phyloP scores from a whole-genome alignment of 345 rosid genomes.

The Euphorbia pulcherrima region DNA sequence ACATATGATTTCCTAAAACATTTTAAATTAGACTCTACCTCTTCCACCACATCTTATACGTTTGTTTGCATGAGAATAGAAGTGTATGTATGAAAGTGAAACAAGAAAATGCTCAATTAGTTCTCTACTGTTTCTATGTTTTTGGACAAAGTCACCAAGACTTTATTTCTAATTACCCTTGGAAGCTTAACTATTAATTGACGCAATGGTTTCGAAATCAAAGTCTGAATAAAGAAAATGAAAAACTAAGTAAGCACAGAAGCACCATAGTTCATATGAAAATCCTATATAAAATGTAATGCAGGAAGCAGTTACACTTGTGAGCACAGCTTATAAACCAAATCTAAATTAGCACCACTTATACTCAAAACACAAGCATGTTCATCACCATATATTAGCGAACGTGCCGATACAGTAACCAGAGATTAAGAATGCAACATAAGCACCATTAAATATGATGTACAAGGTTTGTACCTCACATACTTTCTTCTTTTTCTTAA shows the following conservation, averaged over 20 bases:
- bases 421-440: constrained; percentile 4
- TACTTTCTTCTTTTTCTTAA: constrained; percentile 26
- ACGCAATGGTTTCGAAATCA: neutral
- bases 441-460: constrained; percentile 1
- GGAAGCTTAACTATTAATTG: too few species aligned
- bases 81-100: too few species aligned
- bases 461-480: constrained; percentile 35
- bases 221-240: neutral
- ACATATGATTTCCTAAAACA: too few species aligned
- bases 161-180: too few species aligned
- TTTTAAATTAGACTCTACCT: too few species aligned
- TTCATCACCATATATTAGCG: neutral
- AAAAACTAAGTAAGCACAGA: too few species aligned
- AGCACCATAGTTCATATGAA: neutral
- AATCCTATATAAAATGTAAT: neutral
- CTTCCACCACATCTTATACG: too few species aligned
- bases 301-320: neutral
- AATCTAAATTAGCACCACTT: neutral
- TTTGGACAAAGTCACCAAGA: too few species aligned
- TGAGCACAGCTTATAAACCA: neutral
- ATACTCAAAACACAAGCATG: neutral
- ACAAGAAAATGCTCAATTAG: too few species aligned
- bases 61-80: too few species aligned
- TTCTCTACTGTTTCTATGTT: too few species aligned
- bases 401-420: neutral